Percentiles rank a stretch among this genome's conserved stretches.
Evolutionary conservation across 192 early-diverging fungal genomes (phyloP).

Genomic region (Borealophlyctis nickersoniae): DNA sequence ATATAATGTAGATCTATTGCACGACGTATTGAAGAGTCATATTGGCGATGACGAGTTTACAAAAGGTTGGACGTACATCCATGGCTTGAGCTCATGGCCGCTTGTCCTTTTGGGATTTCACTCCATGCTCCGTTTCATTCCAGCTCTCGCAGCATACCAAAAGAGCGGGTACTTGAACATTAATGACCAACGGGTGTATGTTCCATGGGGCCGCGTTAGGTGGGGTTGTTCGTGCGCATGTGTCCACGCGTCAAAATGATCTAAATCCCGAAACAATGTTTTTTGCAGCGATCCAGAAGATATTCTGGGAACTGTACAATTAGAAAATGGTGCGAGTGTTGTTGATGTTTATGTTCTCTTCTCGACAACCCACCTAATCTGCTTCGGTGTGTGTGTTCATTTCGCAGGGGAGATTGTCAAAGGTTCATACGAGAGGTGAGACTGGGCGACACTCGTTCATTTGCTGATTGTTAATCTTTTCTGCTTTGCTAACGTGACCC

Average conservation of each 20-base stretch:
- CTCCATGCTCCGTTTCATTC: neutral
- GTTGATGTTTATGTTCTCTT: no score
- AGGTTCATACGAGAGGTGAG: constrained; percentile 25
- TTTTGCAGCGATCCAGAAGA: constrained; percentile 46
- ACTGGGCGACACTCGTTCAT: neutral
- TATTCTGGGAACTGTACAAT: constrained; percentile 34
- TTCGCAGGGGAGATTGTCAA: constrained; percentile 15
- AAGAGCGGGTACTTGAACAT: constrained; percentile 47
- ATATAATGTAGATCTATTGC: neutral
- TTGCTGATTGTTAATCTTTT: neutral
- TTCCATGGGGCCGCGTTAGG: constrained; percentile 41
- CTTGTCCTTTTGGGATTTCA: neutral
- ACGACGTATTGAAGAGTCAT: neutral
- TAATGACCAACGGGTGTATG: constrained; percentile 31
- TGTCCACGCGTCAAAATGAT: neutral
- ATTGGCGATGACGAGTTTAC: neutral
- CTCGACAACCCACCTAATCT: neutral
- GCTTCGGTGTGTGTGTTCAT: neutral
- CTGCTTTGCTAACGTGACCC: no score
- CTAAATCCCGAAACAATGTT: neutral
- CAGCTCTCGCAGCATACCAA: constrained; percentile 31
- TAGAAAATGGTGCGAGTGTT: constrained; percentile 40
- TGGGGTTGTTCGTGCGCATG: neutral
- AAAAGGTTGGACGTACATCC: constrained; percentile 2
- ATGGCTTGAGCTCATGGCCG: neutral